Evolutionary conservation across 83 land plant genomes (phyloP), one percentile per base, ranked within the genome.

Genomic region (Picea engelmannii): DNA sequence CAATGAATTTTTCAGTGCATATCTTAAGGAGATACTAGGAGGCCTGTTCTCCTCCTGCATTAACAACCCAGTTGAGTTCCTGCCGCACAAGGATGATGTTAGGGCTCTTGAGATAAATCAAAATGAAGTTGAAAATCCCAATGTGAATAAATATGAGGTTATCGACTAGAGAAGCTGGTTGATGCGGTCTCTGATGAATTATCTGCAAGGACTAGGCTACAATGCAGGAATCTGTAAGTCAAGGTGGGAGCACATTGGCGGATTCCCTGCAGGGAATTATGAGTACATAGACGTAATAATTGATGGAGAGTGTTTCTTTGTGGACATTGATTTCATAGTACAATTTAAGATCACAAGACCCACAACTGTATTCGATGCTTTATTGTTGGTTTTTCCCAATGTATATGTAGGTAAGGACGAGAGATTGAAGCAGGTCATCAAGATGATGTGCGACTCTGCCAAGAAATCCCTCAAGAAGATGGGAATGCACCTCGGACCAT

Each of bases 301-400:
- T 2, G 80, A 21, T 17, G 23, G 16, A 47, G 64, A 6, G 10
- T 4, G 90, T 9, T 85, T 92, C 76, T 80, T 94, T 4, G 83
- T 94, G 25, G 96, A 90, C 75, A 80, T 84, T 0, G 84, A 81
- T 63, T 83, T 94, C 35, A 88, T 85, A 25, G 80, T 35, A n/a
- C 87, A 94, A 62, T 92, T 94, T 78, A 90, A 92, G 66, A 90
- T 94, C 35, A 95, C 95, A 8, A 77, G 90, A n/a, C 90, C 96
- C 2, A 90, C 91, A 0, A 1, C 27, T 0, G 66, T 79, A 25
- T 94, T 90, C 90, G 40, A 66, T 2, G 79, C 87, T 0, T 35
- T 90, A 17, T 81, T 90, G 2, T 71, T 82, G 11, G 63, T 24
- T 24, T 70, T 94, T 18, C 96, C 96, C 0, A 20, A 24, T n/a